Evolutionary conservation across 2,329 filamentous ascomycete species (phyloP), one percentile per base, ranked within the genome.

Genomic region (Colletotrichum tropicicola): DNA sequence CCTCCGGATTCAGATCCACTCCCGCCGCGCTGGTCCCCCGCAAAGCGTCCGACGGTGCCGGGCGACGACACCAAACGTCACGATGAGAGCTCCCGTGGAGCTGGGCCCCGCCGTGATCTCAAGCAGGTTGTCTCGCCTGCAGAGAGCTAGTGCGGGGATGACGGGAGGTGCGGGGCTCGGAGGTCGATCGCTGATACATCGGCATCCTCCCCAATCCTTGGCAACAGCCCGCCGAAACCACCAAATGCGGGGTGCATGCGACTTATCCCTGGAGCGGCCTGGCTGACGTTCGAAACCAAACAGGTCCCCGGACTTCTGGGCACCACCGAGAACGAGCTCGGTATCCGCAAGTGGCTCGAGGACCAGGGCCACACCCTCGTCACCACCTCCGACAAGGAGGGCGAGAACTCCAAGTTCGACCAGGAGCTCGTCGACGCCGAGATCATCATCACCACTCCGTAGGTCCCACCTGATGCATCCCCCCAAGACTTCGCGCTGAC

Each of bases 371-470:
- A 99, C 89, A 97, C 93, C 69, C 89, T 99, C 68, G 88, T 99
- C 73, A 99, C 96, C 74, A 99, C 96, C 70, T 97, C 94, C 47
- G 93, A 98, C 87, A 99, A 99, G 87, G 96, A 99, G 73, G 92
- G 93, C 71, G 92, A 93, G 83, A 88, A 91, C 87, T 98, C 95
- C 67, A 92, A 87, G 71, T 98, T 99, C 64, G 96, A 98, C 82
- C 88, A 94, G 85, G 93, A 99, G 84, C 89, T 99, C 59, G 94
- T 96, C 68, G 96, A 98, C 77, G 94, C 96, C 68, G 96, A 99
- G 82, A 87, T 99, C 81, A 98, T 99, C 87, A 98, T 99, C 83
- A 99, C 96, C 72, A 99, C 96, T 63, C 96, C 96, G 92, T 97
- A 80, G 68, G 86, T 70, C 30, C 2, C 17, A 13, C 2, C n/a